phyloP scores from a whole-genome alignment of 2,329 filamentous ascomycete species.

The Arthrobotrys conoides region DNA sequence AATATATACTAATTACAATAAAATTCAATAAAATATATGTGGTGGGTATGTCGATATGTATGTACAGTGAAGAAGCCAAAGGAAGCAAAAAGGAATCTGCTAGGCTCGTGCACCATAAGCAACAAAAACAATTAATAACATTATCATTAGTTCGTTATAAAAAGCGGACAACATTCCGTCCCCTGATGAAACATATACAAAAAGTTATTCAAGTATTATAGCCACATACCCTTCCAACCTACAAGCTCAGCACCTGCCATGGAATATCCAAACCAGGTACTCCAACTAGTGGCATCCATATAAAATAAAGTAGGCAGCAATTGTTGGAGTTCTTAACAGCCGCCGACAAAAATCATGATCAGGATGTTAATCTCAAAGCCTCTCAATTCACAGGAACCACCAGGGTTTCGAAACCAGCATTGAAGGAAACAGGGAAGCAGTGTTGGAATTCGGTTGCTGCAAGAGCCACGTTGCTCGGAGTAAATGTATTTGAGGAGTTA shows the following conservation, averaged over 20 bases:
- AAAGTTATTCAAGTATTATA: neutral
- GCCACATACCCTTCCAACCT: neutral
- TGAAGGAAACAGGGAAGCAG: slow-evolving; percentile 29
- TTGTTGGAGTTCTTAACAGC: neutral
- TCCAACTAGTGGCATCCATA: neutral
- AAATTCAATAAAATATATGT: neutral
- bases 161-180: slow-evolving; percentile 7
- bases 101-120: neutral
- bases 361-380: neutral
- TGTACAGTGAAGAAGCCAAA: neutral
- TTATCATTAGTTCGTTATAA: slow-evolving; percentile 3
- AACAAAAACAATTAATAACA: neutral
- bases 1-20: slow-evolving; percentile 8
- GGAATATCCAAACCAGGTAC: neutral
- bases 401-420: slow-evolving; percentile 16
- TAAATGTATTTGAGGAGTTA: slow-evolving; percentile 8
- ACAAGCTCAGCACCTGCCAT: neutral
- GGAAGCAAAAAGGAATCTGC: slow-evolving; percentile 9
- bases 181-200: neutral
- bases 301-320: slow-evolving; percentile 11
- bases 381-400: neutral
- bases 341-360: neutral
- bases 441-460: slow-evolving; percentile 18
- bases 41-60: neutral
- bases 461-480: slow-evolving; percentile 38